Base-by-base conservation (phyloP, 208 protist genomes). In the Porcisia hertigi region DNA sequence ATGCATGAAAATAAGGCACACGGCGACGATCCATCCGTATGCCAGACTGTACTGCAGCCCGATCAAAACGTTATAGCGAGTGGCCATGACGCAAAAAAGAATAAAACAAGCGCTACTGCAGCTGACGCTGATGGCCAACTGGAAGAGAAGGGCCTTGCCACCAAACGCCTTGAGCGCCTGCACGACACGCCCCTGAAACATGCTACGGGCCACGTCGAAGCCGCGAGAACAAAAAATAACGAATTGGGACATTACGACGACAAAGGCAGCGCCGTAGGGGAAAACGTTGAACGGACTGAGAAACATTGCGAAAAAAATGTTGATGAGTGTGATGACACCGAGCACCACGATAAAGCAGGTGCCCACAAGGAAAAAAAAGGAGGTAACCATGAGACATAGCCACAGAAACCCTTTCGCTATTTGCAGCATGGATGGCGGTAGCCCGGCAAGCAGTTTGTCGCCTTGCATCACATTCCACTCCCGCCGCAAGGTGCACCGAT, bases 251-350 rank as follows among this genome's bases (percentile, higher is more conserved):
- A 78, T 63, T 25, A 75, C 71, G 63, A 93, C 80, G 18, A 92
- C 25, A 18, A 93, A 82, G 7, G 87, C 84, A 45, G 66, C 75
- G 14, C 91, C 88, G 73, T 88, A 92, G 30, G 77, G 86, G 63
- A 93, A 93, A 2, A 88, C 75, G 36, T 93, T 66, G 69, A 86
- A 91, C 14, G 88, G 87, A 47, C 75, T 7, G 25, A 81, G 57
- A 65, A 95, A 88, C 55, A 93, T 90, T 36, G 85, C 84, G 60
- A 93, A 91, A 75, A 92, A 95, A 49, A 92, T 73, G 69, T 86
- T 67, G 53, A 79, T 65, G 76, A 90, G 72, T 45, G 79, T 82
- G 30, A 79, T 47, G n/a, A 75, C 82, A 12, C 85, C 85, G 45
- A 92, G 66, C 3, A 93, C 45, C 5, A 82, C 83, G 34, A 81